A percentile compares a stretch with the other conserved stretches of the same genome.
These are phyloP conservation scores for Halophytophthora batemanensis DNA, from an alignment of 352 stramenopile genomes.

Conservation along the genomic window DNA sequence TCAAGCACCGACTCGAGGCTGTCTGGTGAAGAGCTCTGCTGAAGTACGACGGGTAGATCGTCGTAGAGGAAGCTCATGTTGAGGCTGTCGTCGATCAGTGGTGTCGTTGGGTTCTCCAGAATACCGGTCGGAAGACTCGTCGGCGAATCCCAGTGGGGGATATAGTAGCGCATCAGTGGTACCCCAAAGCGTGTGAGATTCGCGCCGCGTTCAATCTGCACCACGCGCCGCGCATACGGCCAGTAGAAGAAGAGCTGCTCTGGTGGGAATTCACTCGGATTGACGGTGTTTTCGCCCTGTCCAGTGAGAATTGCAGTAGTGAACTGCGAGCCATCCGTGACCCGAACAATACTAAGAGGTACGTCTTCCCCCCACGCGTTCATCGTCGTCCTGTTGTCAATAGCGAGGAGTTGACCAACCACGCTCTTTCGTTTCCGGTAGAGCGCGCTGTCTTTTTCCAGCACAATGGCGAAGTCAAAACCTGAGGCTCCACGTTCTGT, in stretches of 20 bases:
- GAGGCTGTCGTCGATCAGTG: conserved; percentile 11
- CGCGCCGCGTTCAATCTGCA: conserved; percentile 30
- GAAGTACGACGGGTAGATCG: conserved; percentile 36
- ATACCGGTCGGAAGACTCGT: conserved; percentile 34
- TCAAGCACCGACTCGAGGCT: conserved; percentile 29
- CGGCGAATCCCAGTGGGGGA: conserved; percentile 40
- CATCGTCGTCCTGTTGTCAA: conserved; percentile 32
- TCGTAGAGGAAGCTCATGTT: conserved; percentile 51
- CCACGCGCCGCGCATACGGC: conserved; percentile 37
- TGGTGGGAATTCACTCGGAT: conserved; percentile 28
- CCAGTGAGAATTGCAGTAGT: conserved; percentile 35
- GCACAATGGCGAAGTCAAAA: conserved; percentile 20
- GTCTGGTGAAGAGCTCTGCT: conserved; percentile 12
- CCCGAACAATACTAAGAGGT: conserved; percentile 18
- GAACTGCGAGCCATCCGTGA: conserved; percentile 63
- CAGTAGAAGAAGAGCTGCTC: conserved; percentile 55
- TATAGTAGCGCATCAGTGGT: conserved; percentile 42
- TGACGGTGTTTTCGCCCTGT: conserved; percentile 12
- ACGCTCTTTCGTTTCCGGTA: conserved; percentile 32
- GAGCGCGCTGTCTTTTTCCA: conserved; percentile 19
- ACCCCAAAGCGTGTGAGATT: conserved; percentile 57
- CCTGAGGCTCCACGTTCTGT: conserved; percentile 18
- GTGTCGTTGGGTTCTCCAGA: background rate
- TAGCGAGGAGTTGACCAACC: conserved; percentile 36
- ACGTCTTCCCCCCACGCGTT: conserved; percentile 28